Evolutionary conservation across 176 grass and related monocot genomes (phyloP).

Genomic region (Thalia dealbata): DNA sequence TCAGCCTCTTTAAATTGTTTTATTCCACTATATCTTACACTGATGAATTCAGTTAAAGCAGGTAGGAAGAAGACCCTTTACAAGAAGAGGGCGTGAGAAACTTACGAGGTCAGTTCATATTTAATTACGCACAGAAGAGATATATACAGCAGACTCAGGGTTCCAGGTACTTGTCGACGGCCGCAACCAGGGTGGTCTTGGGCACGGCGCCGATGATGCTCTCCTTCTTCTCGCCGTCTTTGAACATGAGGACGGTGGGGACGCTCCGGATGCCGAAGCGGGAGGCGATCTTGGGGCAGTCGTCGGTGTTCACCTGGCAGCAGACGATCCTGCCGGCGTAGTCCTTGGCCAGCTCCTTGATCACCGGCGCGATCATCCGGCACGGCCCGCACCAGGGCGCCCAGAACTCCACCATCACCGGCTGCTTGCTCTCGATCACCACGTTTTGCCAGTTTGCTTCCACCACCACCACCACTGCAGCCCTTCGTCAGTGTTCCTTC

Average conservation of each 20-base stretch:
- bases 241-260: slow-evolving; percentile 91
- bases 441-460: slow-evolving; percentile 62
- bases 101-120: too few relatives aligned
- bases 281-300: slow-evolving; percentile 56
- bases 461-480: slow-evolving; percentile 55
- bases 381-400: slow-evolving; percentile 98
- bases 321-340: slow-evolving; percentile 71
- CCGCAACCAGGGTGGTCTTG: slow-evolving; percentile 40
- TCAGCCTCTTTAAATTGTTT: too few relatives aligned
- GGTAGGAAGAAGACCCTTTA: too few relatives aligned
- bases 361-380: slow-evolving; percentile 86
- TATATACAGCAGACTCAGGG: too few relatives aligned
- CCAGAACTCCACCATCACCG: slow-evolving; percentile 97
- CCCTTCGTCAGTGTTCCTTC: too few relatives aligned
- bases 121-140: too few relatives aligned
- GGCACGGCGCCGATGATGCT: slow-evolving; percentile 83
- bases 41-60: too few relatives aligned
- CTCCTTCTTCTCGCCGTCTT: slow-evolving; percentile 84
- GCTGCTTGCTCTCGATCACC: slow-evolving; percentile 47
- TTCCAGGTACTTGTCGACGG: slow-evolving; percentile 72
- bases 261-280: slow-evolving; percentile 82
- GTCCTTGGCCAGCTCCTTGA: slow-evolving; percentile 79
- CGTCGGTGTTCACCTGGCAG: slow-evolving; percentile 91
- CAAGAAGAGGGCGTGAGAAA: too few relatives aligned
- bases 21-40: too few relatives aligned